Evolutionary conservation across 148 eudicot species (phyloP), one percentile per base, ranked within the genome.

Genomic region (Drosera capensis): DNA sequence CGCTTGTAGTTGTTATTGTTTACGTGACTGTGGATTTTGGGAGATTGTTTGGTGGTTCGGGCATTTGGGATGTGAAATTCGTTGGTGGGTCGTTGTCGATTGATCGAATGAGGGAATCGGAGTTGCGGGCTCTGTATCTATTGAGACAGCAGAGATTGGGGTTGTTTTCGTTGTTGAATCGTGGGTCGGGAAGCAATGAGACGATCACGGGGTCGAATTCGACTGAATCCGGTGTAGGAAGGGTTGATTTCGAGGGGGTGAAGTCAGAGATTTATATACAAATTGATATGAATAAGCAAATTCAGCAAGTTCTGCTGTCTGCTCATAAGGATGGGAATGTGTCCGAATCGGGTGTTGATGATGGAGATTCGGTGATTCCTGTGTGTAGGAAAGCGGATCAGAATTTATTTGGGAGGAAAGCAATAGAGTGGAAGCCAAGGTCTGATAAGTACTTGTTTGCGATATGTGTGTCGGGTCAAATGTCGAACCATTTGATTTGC

Each of bases 401-500:
- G 68, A 74, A 53, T 25, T 61, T 72, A 11, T 23, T 68, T 0
- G 71, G 58, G 41, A 85, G 88, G 63, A 74, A 60, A 54, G 85
- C 86, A 0, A 54, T 92, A 54, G 88, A 76, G 59, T 92, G 99
- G 99, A 85, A 81, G 31, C 95, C 95, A 4, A 71, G 22, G 34
- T 39, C 59, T 28, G 54, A 68, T 59, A 92, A 76, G 63, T 92
- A 70, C 48, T 71, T 92, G 73, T 57, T 92, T 58, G 94, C 94
- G 0, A 72, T 79, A 8, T 92, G 99, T 58, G 55, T 69, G 0
- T 85, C 94, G 1, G 99, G 99, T 25, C 95, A 92, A 52, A 92
- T 85, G 94, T 92, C 99, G 0, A 92, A 85, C 42, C 99, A 76
- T 24, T 79, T 92, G 74, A 85, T 92, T 49, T 92, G 99, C 48